phyloP scores from a whole-genome alignment of 1,139 yeast species.

The Lodderomyces theae region DNA sequence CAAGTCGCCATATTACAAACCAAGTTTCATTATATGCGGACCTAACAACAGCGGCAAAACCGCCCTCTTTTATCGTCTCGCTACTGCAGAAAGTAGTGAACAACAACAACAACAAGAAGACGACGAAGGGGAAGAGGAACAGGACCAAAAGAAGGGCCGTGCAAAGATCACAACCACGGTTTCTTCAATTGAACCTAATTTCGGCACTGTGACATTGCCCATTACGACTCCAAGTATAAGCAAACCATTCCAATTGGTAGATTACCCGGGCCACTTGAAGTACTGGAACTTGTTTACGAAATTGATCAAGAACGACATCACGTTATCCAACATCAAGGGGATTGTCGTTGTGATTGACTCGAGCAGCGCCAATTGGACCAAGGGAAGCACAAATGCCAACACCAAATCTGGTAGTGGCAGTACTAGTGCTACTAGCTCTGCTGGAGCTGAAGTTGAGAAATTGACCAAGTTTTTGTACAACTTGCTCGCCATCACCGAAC shows the following conservation, averaged over 20 bases:
- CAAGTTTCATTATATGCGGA: slow-evolving; percentile 72
- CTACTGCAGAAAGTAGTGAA: slow-evolving; percentile 4
- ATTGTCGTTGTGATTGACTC: slow-evolving; percentile 70
- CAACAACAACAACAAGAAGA: slow-evolving; percentile 9
- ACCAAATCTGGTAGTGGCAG: too few relatives aligned
- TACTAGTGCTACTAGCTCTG: neutral
- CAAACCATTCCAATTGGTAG: slow-evolving; percentile 52
- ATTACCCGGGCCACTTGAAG: slow-evolving; percentile 85
- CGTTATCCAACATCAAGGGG: slow-evolving; percentile 54
- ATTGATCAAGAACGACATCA: slow-evolving; percentile 41
- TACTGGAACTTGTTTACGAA: slow-evolving; percentile 51
- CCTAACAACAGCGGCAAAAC: slow-evolving; percentile 78
- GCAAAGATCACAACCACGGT: slow-evolving; percentile 29
- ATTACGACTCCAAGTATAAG: slow-evolving; percentile 32
- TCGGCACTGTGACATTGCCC: slow-evolving; percentile 31
- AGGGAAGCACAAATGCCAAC: too few relatives aligned
- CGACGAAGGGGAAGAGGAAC: too few relatives aligned
- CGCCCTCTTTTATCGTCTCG: slow-evolving; percentile 45
- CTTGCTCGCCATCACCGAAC: slow-evolving; percentile 56
- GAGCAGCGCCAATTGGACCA: slow-evolving; percentile 34
- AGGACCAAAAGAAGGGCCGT: slow-evolving; percentile 7
- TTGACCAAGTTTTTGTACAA: slow-evolving; percentile 56
- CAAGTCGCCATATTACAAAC: slow-evolving; percentile 23
- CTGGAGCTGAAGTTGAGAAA: slow-evolving; percentile 21
- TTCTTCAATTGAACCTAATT: slow-evolving; percentile 44